These are phyloP conservation scores for Scutellaria barbata DNA, from an alignment of 257 asterid genomes.

Conservation along the genomic window DNA sequence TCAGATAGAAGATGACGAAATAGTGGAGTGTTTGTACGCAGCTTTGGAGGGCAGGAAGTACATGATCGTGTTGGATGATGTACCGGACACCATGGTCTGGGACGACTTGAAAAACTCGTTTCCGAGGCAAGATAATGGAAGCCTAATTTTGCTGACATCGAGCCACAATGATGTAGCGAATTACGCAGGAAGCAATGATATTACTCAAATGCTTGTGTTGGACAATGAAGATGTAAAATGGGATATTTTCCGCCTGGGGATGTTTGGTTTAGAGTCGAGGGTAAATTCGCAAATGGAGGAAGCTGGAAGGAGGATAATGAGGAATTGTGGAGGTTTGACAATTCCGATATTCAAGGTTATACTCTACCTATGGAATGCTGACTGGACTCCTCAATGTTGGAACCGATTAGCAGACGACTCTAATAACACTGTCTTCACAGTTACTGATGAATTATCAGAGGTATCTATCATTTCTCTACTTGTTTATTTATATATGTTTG, in stretches of 20 bases:
- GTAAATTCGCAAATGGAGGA: not conserved
- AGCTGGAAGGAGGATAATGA: constrained; percentile 27
- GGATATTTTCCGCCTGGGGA: not conserved
- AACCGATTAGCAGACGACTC: not conserved
- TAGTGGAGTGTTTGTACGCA: not conserved
- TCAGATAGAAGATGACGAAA: not conserved
- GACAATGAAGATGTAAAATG: constrained; percentile 14
- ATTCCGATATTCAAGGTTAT: constrained; percentile 28
- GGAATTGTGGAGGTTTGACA: constrained; percentile 37
- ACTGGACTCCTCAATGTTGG: constrained; percentile 23
- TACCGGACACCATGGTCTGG: not conserved
- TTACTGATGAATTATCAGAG: not conserved
- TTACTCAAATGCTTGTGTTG: not conserved
- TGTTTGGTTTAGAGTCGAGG: constrained; percentile 11
- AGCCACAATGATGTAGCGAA: constrained; percentile 6
- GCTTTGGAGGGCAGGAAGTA: not conserved
- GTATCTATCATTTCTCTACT: not conserved
- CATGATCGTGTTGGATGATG: constrained; percentile 30
- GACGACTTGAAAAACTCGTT: not conserved
- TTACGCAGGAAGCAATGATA: not conserved
- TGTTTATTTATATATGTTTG: too few relatives aligned
- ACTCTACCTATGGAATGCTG: not conserved
- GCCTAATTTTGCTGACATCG: constrained; percentile 13
- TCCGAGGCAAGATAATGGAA: not conserved
- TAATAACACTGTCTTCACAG: constrained; percentile 13